Conservation (phyloP, 352 stramenopile species). For the Pythium myriotylum region DNA sequence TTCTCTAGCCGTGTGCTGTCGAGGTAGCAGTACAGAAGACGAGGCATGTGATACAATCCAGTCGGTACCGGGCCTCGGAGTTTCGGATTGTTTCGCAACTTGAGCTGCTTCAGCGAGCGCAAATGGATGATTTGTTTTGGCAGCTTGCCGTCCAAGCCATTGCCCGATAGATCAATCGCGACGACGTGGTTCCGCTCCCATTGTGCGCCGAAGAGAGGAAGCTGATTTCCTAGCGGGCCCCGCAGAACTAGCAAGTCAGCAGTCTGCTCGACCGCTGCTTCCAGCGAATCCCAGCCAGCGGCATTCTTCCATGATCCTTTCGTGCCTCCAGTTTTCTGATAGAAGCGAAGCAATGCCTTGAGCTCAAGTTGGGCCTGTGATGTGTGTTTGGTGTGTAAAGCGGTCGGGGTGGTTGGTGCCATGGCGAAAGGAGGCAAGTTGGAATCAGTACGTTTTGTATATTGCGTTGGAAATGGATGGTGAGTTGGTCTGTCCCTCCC, state of each 20-base stretch:
- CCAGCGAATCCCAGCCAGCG: constrained; percentile 42
- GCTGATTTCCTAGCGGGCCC: constrained; percentile 38
- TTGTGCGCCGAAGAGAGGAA: constrained; percentile 44
- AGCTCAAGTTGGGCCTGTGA: constrained; percentile 49
- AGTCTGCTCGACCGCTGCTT: constrained; percentile 20
- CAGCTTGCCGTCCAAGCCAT: constrained; percentile 51
- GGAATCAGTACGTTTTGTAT: neutral
- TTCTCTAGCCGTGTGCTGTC: constrained; percentile 55
- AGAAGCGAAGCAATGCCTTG: constrained; percentile 47
- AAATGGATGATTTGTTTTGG: constrained; percentile 45
- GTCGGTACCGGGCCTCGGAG: constrained; percentile 37
- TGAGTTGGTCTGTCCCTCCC: neutral
- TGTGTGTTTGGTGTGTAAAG: constrained; percentile 28
- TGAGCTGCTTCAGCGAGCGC: constrained; percentile 52
- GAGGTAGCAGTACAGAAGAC: constrained; percentile 66
- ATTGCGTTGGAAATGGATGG: neutral
- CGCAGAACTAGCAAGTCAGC: constrained; percentile 27
- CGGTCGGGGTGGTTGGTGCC: neutral
- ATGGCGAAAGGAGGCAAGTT: constrained; percentile 6
- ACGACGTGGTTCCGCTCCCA: constrained; percentile 72
- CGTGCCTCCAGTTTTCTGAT: constrained; percentile 39
- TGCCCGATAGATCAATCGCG: constrained; percentile 50
- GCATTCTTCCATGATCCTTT: constrained; percentile 38
- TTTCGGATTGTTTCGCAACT: constrained; percentile 55
- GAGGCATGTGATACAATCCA: constrained; percentile 42